These are phyloP conservation scores for Fusarium secorum DNA, from an alignment of 2,329 filamentous ascomycete species.

Conservation along the genomic window DNA sequence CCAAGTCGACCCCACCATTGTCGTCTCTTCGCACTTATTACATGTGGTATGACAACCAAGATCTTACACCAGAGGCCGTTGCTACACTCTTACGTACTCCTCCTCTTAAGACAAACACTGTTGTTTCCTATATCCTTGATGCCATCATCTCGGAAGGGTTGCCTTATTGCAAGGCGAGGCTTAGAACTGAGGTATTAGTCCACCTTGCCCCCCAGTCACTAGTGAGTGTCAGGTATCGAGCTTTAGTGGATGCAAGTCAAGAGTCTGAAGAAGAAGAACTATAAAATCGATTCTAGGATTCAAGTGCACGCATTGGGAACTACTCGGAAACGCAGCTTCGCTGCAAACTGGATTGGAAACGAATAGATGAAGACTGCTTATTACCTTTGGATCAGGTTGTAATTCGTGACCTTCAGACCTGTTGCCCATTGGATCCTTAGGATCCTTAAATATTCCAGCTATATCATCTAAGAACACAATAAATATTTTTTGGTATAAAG, in stretches of 20 bases:
- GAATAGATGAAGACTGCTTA: neutral
- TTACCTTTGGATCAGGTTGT: neutral
- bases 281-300: neutral
- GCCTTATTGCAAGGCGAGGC: conserved; percentile 55
- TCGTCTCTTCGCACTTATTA: conserved; percentile 65
- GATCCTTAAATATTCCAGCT: neutral
- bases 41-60: conserved; percentile 66
- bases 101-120: conserved; percentile 64
- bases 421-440: neutral
- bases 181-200: conserved; percentile 55
- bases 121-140: conserved; percentile 66
- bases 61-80: conserved; percentile 57
- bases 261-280: neutral
- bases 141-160: conserved; percentile 61
- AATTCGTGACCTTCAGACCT: neutral
- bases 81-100: conserved; percentile 66
- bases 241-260: conserved; percentile 35
- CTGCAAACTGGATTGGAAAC: neutral
- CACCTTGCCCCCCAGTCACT: conserved; percentile 40
- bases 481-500: conserved; percentile 21
- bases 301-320: neutral
- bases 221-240: conserved; percentile 37
- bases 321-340: neutral
- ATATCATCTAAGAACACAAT: neutral
- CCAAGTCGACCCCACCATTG: conserved; percentile 34